These are phyloP conservation scores for Coniferiporia weirii DNA, from an alignment of 1,284 basidiomycete genomes.

Conservation along the genomic window DNA sequence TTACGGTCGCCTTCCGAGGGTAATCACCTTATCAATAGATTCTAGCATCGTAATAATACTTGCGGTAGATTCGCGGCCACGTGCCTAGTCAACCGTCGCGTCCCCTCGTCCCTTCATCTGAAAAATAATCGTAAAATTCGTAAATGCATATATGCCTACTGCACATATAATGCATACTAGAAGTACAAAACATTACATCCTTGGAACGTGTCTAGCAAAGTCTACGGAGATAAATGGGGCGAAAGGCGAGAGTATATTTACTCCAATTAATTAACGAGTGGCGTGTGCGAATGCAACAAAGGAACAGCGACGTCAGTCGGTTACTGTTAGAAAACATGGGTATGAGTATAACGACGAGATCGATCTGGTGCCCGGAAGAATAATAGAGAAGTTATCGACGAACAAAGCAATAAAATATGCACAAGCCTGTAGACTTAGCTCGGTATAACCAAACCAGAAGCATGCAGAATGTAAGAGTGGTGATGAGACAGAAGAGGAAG, in stretches of 20 bases:
- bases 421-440: background rate
- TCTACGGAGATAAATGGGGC: background rate
- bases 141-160: conserved; percentile 1
- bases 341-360: background rate
- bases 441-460: background rate
- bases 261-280: background rate
- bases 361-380: background rate
- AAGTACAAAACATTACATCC: conserved; percentile 6
- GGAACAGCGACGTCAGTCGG: background rate
- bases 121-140: background rate
- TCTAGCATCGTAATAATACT: background rate
- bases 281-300: background rate
- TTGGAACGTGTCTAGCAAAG: background rate
- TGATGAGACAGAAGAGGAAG: background rate
- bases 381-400: background rate
- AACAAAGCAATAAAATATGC: background rate
- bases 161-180: conserved; percentile 3
- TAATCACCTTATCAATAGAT: too few relatives aligned
- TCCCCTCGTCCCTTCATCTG: background rate
- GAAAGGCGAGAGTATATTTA: background rate
- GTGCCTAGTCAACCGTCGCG: background rate
- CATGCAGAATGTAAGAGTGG: background rate
- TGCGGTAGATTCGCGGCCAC: background rate
- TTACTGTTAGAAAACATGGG: background rate
- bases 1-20: too few relatives aligned